Evolutionary conservation across 148 eudicot species (phyloP), one percentile per base, ranked within the genome.

Genomic region (Diospyros lotus): DNA sequence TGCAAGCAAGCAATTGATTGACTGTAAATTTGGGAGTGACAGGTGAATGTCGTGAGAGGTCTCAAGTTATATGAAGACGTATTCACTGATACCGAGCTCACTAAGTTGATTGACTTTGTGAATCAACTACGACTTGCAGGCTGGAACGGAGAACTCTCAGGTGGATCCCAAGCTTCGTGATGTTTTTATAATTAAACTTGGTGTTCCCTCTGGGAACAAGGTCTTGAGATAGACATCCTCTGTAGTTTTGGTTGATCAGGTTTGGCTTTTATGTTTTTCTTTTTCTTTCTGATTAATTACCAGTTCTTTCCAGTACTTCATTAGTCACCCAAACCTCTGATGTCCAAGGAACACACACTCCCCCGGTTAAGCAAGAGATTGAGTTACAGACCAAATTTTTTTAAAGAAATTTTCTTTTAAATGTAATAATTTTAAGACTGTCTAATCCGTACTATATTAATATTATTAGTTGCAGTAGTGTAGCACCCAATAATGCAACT

Each of bases 41-140:
- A 95, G 97, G 94, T 93, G 78, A 95, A 95, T 82, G 99, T 95
- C 42, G 97, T 91, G 63, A 88, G 88, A 78, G 96, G 97, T 80
- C 91, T 95, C 67, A 95, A 95, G 89, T 77, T 93, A 82, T 95
- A 89, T 70, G 97, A 95, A 60, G 86, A 89, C 73, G 69, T 88
- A 68, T 89, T 95, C 78, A 89, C 90, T 70, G 87, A 81, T n/a
- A 75, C 68, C 2, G 97, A 91, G 85, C 85, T 95, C 69, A 72
- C 88, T 62, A 90, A 84, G 83, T 76, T 95, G 75, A 87, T 75
- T 69, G 90, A 82, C 79, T 89, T 83, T 63, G 94, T 83, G 68
- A 83, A 84, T 59, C 89, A 91, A 76, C 89, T 93, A 52, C 88
- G 97, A n/a, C 81, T 79, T 77, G 93, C 97, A 76, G 99, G 99